Conservation (phyloP, 2,329 filamentous ascomycete genomes). For the Cyphellophora europaea region DNA sequence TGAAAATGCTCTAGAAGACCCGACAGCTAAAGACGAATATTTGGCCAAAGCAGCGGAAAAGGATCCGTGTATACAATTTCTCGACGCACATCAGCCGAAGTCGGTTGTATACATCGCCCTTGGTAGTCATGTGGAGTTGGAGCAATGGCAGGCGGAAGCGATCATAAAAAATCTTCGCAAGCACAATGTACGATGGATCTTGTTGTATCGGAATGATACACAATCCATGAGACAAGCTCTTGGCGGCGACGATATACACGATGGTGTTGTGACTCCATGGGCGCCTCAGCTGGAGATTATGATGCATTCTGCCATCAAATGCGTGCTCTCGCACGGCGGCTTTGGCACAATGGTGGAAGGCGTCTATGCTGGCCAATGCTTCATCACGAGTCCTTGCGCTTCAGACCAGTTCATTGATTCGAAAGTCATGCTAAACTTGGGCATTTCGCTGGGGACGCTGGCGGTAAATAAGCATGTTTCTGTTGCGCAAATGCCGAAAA, state of each 20-base stretch:
- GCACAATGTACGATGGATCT: neutral
- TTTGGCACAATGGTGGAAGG: conserved; percentile 3
- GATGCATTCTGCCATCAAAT: conserved; percentile 1
- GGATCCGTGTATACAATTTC: neutral
- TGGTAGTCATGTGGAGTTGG: conserved; percentile 1
- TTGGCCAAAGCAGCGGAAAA: neutral
- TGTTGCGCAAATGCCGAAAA: neutral
- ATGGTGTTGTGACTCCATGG: conserved; percentile 1
- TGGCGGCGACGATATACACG: neutral
- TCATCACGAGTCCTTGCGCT: conserved; percentile 1
- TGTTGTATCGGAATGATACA: conserved; percentile 1
- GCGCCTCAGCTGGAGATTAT: conserved; percentile 1
- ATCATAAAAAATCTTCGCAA: neutral
- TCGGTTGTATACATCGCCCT: neutral
- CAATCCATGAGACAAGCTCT: neutral
- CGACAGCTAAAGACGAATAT: neutral
- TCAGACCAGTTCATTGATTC: conserved; percentile 2
- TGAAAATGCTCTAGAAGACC: neutral
- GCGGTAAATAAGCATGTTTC: neutral
- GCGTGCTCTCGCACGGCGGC: conserved; percentile 2
- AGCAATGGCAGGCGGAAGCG: neutral
- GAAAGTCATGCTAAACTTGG: neutral
- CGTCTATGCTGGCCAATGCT: conserved; percentile 1
- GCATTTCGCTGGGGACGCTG: conserved; percentile 1
- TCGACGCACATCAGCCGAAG: neutral